phyloP scores from a whole-genome alignment of 1,284 basidiomycete genomes.

The Paramarasmius palmivorus region DNA sequence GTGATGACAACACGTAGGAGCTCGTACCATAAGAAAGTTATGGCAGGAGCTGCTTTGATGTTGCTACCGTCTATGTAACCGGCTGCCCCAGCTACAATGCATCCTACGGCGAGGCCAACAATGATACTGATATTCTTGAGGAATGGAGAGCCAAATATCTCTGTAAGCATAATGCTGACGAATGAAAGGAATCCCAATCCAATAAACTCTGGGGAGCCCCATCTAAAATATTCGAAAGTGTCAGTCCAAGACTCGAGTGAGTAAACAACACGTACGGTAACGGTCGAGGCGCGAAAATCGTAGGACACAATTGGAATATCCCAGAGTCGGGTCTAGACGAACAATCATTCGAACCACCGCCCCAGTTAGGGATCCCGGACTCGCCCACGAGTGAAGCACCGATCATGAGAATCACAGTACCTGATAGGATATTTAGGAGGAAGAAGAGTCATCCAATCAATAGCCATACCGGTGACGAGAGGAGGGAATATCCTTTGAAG shows the following conservation, averaged over 20 bases:
- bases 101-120: slow-evolving; percentile 73
- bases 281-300: slow-evolving; percentile 59
- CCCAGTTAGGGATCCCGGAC: slow-evolving; percentile 82
- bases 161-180: slow-evolving; percentile 72
- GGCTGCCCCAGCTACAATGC: slow-evolving; percentile 74
- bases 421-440: slow-evolving; percentile 26
- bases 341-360: slow-evolving; percentile 78
- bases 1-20: not conserved
- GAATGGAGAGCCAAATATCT: slow-evolving; percentile 82
- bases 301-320: slow-evolving; percentile 71
- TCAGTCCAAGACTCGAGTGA: too few relatives aligned
- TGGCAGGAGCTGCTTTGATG: slow-evolving; percentile 67
- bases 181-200: slow-evolving; percentile 87
- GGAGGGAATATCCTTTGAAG: slow-evolving; percentile 80
- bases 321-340: slow-evolving; percentile 57
- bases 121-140: slow-evolving; percentile 79
- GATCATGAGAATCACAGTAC: slow-evolving; percentile 76
- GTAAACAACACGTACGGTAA: slow-evolving; percentile 45
- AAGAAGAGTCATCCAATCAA: not conserved
- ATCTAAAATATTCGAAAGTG: too few relatives aligned
- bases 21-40: slow-evolving; percentile 75
- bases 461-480: slow-evolving; percentile 68
- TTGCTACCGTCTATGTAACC: slow-evolving; percentile 71
- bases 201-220: slow-evolving; percentile 82
- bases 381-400: slow-evolving; percentile 74